Percentiles rank a stretch among this genome's conserved stretches.
phyloP scores from a whole-genome alignment of 257 asterid species.

The Anisodus acutangulus region DNA sequence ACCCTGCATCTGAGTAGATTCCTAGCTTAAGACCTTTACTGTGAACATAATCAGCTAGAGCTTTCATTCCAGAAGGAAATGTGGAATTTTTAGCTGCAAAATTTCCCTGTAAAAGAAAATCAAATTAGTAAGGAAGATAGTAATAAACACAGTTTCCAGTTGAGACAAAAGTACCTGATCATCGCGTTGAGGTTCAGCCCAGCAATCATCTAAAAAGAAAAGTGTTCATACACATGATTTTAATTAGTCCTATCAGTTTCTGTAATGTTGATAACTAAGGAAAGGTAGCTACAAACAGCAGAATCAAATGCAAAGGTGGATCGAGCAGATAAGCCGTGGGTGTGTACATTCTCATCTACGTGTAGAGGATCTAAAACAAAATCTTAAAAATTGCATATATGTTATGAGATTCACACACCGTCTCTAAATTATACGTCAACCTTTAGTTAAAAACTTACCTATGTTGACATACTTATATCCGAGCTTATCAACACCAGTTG shows the following conservation, averaged over 20 bases:
- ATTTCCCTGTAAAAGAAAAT: slow-evolving; percentile 57
- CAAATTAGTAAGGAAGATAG: not conserved
- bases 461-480: slow-evolving; percentile 86
- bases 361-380: not conserved
- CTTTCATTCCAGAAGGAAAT: slow-evolving; percentile 95
- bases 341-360: not conserved
- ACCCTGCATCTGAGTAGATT: slow-evolving; percentile 96
- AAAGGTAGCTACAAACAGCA: not conserved
- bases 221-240: slow-evolving; percentile 1
- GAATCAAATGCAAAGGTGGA: not conserved
- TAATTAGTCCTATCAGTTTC: not conserved
- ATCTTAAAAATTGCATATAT: not conserved
- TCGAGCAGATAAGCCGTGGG: not conserved
- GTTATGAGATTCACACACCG: not conserved
- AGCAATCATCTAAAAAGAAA: slow-evolving; percentile 75
- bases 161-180: slow-evolving; percentile 49
- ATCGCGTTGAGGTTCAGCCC: slow-evolving; percentile 74
- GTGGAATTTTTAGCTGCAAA: slow-evolving; percentile 72
- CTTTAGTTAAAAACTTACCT: slow-evolving; percentile 43
- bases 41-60: slow-evolving; percentile 87
- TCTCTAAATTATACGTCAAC: not conserved
- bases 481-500: slow-evolving; percentile 85
- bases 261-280: not conserved
- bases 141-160: not conserved
- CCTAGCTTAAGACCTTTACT: slow-evolving; percentile 91